These are phyloP conservation scores for Colletotrichum musae DNA, from an alignment of 2,329 filamentous ascomycete genomes.

Conservation along the genomic window DNA sequence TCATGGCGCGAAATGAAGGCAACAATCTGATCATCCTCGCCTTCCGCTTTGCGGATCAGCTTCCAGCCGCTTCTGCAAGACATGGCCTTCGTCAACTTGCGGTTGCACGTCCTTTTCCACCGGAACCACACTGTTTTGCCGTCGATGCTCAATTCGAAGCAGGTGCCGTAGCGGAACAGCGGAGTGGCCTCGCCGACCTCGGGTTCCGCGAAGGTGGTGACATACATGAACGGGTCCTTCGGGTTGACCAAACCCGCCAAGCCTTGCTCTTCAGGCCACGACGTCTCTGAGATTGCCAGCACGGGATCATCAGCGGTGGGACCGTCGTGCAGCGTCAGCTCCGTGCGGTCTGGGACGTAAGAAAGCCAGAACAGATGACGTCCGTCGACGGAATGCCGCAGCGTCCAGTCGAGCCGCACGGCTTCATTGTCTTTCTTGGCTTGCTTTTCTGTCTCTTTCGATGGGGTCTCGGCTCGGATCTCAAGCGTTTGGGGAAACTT, in stretches of 20 bases:
- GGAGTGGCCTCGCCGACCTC: not conserved
- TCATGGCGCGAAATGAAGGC: constrained; percentile 16
- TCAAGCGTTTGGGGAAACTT: too few relatives aligned
- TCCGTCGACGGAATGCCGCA: not conserved
- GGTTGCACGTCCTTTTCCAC: not conserved
- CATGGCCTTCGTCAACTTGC: not conserved
- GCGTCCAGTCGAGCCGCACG: not conserved
- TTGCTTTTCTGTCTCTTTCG: not conserved
- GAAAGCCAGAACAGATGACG: not conserved
- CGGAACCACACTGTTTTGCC: not conserved
- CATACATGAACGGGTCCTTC: too few relatives aligned
- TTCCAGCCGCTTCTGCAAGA: not conserved
- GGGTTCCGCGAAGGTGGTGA: too few relatives aligned
- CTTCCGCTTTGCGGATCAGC: not conserved
- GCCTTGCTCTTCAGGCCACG: not conserved
- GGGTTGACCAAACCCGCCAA: too few relatives aligned
- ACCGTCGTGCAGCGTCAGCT: not conserved
- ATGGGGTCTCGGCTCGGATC: too few relatives aligned
- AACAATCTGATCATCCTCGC: constrained; percentile 35
- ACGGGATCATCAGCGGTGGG: not conserved
- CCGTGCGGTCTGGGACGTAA: not conserved
- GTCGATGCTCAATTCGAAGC: constrained; percentile 2
- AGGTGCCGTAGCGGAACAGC: not conserved
- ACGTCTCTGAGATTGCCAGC: not conserved
- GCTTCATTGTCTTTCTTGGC: not conserved